Base-by-base conservation (phyloP, 192 early-diverging fungal genomes). In the Dissophora globulifera region DNA sequence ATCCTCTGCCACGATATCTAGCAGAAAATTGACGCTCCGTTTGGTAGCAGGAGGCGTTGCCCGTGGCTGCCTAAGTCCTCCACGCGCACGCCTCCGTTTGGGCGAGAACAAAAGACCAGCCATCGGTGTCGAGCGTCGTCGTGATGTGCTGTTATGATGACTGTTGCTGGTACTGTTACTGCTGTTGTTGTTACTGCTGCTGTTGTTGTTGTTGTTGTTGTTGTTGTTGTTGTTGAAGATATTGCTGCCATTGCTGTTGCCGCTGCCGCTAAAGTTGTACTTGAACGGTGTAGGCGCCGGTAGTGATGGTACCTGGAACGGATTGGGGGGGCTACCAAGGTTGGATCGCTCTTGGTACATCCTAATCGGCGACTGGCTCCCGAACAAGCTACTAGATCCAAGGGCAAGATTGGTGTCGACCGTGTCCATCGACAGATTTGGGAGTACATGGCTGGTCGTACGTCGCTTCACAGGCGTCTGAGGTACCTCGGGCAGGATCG, bases 331-430 rank as follows among this genome's bases (percentile, higher is more conserved):
- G 26, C 61, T 64, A 26, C 65, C 31, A 22, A 50, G 13, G 4
- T 55, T 59, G 19, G 23, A 15, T 19, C 55, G 56, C 9, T 74
- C 69, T 26, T 74, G 69, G n/a, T 45, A 53, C 27, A 52, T 54
- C 48, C 55, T 47, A 25, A 51, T 50, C 9, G 69, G 69, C 0
- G 69, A 74, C 31, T 64, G 61, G 23, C 32, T 51, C 29, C 69
- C 62, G 50, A 59, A 74, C 1, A 74, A 40, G 53, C 69, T 64
- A 49, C 69, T 74, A 11, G 69, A 64, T 20, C 69, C 69, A n/a
- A 74, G 35, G 2, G 69, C 69, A 20, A 74, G 40, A 6, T 64
- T 74, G 16, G 69, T 74, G 55, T 74, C 69, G 19, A 74, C 69
- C 29, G 69, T 74, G 32, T 64, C 69, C 61, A 74, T 64, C 13